Conservation (phyloP, 768 basidiomycete genomes). For the Mycena maculata region DNA sequence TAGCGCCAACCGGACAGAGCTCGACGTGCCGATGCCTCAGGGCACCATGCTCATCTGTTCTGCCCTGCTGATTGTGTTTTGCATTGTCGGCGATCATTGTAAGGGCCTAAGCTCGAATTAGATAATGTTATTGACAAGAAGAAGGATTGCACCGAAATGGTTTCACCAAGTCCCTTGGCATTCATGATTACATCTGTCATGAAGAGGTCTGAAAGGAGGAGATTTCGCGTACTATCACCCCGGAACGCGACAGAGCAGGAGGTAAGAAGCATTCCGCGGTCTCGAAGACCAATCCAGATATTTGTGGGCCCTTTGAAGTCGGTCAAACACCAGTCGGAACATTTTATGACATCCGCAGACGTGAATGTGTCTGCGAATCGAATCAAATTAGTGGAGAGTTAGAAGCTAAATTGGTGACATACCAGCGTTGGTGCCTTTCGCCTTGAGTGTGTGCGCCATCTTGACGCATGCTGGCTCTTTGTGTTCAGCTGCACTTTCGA, state of each 20-base stretch:
- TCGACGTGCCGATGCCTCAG: constrained; percentile 43
- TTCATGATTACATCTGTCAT: constrained; percentile 17
- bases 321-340: constrained; percentile 9
- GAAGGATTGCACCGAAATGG: neutral
- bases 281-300: constrained; percentile 24
- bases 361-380: constrained; percentile 23
- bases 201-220: constrained; percentile 37
- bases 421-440: constrained; percentile 11
- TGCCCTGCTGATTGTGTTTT: constrained; percentile 47
- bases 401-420: neutral
- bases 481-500: constrained; percentile 7
- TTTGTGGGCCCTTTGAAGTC: constrained; percentile 6
- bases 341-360: constrained; percentile 6
- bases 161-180: constrained; percentile 10
- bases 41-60: constrained; percentile 46
- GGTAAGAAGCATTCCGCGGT: constrained; percentile 38
- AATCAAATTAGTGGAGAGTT: neutral
- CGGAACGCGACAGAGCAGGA: constrained; percentile 38
- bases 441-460: constrained; percentile 16
- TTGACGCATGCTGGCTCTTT: constrained; percentile 15
- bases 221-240: constrained; percentile 33
- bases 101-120: constrained; percentile 35
- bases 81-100: constrained; percentile 42
- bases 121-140: neutral
- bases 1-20: constrained; percentile 45